Evolutionary conservation across 768 basidiomycete genomes (phyloP), one percentile per base, ranked within the genome.

Genomic region (Boletus pseudopeckii): DNA sequence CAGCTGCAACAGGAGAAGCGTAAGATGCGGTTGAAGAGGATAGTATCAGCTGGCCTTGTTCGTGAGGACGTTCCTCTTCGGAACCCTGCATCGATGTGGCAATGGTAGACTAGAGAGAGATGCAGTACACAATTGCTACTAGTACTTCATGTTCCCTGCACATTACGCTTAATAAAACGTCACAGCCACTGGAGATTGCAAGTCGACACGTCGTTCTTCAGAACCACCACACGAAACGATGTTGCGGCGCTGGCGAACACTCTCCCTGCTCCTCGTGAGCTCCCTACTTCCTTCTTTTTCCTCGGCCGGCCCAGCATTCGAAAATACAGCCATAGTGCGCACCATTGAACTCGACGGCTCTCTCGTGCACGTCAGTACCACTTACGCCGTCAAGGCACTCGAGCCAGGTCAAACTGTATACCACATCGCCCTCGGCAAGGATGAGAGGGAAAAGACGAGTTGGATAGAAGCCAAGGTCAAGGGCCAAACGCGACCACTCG

Each of bases 311-410:
- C 74, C 75, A 62, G 79, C 84, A 2, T 92, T 92, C 72, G 90
- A 92, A 80, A 93, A 93, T 62, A 91, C 88, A 20, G 90, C 88
- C 57, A 80, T 98, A 56, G 90, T 94, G 32, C 87, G 92, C 64
- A 85, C 89, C 6, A 77, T 93, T 54, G 95, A 97, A 63, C 88
- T 97, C 22, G 92, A 88, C 34, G 95, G 95, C 48, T 80, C 94
- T 18, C 79, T 92, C 22, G 88, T 92, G 52, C 86, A 88, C 75
- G 83, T 94, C 77, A 90, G 85, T 50, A 96, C 94, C 43, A 90
- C 92, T 45, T 97, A 88, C 72, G 84, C 88, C 18, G 82, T 92
- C 67, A 89, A 83, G 66, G 82, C 90, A 36, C 78, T 88, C 41
- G 77, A 82, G 58, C 75, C 81, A 54, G 79, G 75, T 33, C 78